Percentiles rank a stretch among this genome's conserved stretches.
These are phyloP conservation scores for Lactarius deliciosus DNA, from an alignment of 768 basidiomycete species.

Conservation along the genomic window DNA sequence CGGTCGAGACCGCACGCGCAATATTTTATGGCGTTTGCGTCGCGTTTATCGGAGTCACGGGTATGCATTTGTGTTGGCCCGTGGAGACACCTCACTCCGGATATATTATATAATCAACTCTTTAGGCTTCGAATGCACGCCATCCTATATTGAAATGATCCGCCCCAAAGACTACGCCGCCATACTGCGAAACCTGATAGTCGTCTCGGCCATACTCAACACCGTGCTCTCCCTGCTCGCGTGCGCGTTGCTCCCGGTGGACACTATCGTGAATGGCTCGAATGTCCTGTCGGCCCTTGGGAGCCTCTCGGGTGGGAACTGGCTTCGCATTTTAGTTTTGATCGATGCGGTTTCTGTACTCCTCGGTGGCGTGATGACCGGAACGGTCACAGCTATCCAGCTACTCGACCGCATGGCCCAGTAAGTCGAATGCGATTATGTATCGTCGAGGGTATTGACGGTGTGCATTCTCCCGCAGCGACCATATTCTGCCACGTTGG, in stretches of 20 bases:
- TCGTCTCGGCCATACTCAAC: slow-evolving; percentile 25
- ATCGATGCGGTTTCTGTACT: slow-evolving; percentile 28
- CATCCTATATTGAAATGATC: slow-evolving; percentile 28
- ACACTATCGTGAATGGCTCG: slow-evolving; percentile 14
- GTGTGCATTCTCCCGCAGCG: slow-evolving; percentile 6
- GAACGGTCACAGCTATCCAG: slow-evolving; percentile 24
- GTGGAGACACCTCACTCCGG: not conserved
- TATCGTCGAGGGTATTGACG: not conserved
- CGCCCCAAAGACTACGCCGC: slow-evolving; percentile 24
- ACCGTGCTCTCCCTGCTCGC: slow-evolving; percentile 23
- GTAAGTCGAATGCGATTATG: not conserved
- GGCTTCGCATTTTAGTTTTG: slow-evolving; percentile 28
- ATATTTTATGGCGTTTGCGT: slow-evolving; percentile 29
- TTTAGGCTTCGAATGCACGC: slow-evolving; percentile 30
- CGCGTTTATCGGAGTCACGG: slow-evolving; percentile 30
- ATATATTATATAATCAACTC: not conserved
- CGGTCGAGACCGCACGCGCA: slow-evolving; percentile 17
- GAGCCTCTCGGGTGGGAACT: slow-evolving; percentile 21
- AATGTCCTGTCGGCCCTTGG: slow-evolving; percentile 29
- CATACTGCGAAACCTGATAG: slow-evolving; percentile 27
- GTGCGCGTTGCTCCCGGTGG: slow-evolving; percentile 23
- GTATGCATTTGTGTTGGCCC: slow-evolving; percentile 8
- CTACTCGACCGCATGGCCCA: slow-evolving; percentile 27
- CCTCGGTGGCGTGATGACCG: slow-evolving; percentile 29
- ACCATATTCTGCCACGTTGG: slow-evolving; percentile 26